phyloP scores from a whole-genome alignment of 2,329 filamentous ascomycete genomes.

The Podosphaera xanthii region DNA sequence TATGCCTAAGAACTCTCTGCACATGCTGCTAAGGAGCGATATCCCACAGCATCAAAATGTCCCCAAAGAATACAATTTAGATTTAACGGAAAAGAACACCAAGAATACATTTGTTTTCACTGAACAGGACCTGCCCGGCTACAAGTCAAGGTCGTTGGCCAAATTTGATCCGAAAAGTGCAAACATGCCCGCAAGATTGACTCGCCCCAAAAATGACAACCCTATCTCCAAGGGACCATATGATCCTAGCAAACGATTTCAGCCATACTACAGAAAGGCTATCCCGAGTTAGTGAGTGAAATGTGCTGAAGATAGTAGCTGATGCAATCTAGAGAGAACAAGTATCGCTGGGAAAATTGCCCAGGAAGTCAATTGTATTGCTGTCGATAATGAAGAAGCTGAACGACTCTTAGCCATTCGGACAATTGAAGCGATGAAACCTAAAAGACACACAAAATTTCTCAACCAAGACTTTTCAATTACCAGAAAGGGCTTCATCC shows the following conservation, averaged over 20 bases:
- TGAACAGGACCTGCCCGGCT: conserved; percentile 76
- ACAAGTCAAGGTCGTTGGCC: conserved; percentile 33
- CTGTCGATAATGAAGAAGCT: conserved; percentile 49
- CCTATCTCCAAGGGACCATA: conserved; percentile 20
- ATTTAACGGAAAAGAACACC: conserved; percentile 41
- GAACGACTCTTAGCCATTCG: conserved; percentile 34
- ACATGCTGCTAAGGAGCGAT: conserved; percentile 46
- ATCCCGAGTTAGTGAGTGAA: conserved; percentile 43
- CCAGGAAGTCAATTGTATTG: conserved; percentile 55
- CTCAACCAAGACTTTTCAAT: conserved; percentile 11
- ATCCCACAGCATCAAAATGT: conserved; percentile 46
- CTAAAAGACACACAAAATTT: conserved; percentile 30
- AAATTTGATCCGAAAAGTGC: conserved; percentile 32
- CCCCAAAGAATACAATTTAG: conserved; percentile 74
- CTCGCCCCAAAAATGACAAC: conserved; percentile 22
- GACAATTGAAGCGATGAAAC: conserved; percentile 35
- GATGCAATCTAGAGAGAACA: conserved; percentile 43
- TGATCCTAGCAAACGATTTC: conserved; percentile 27
- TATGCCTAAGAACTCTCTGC: conserved; percentile 20
- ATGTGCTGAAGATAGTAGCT: conserved; percentile 4
- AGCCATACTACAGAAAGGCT: conserved; percentile 45
- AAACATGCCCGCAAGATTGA: conserved; percentile 34
- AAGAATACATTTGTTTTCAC: conserved; percentile 82
- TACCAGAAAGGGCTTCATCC: conserved; percentile 24
- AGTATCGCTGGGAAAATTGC: conserved; percentile 47